Percentiles rank a stretch among this genome's conserved stretches.
These are phyloP conservation scores for Naganishia randhawae DNA, from an alignment of 768 basidiomycete species.

Conservation along the genomic window DNA sequence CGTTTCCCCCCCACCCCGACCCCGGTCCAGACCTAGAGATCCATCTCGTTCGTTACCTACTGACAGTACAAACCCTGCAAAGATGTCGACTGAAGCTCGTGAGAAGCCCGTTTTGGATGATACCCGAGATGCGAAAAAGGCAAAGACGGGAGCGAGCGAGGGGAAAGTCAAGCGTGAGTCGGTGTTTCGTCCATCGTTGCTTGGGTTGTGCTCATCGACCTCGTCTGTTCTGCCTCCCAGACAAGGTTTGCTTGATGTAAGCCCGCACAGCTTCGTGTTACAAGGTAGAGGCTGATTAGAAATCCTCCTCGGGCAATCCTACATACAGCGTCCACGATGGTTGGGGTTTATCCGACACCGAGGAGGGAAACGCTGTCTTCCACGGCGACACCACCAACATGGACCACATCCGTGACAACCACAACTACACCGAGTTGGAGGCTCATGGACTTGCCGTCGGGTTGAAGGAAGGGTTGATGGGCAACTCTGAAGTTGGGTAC, in stretches of 20 bases:
- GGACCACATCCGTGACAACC: conserved; percentile 75
- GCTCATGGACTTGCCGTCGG: conserved; percentile 93
- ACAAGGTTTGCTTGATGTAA: conserved; percentile 89
- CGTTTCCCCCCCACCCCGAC: no score
- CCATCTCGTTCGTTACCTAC: no score
- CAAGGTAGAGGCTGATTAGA: background rate
- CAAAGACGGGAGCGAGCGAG: conserved; percentile 37
- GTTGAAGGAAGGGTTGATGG: conserved; percentile 90
- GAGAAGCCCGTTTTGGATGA: conserved; percentile 24
- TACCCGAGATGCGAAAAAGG: conserved; percentile 42
- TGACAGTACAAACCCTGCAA: background rate
- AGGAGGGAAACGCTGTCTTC: conserved; percentile 82
- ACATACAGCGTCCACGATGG: conserved; percentile 77
- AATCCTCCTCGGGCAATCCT: background rate
- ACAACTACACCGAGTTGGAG: conserved; percentile 66
- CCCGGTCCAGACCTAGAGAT: no score
- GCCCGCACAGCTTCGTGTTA: conserved; percentile 39
- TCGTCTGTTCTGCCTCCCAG: conserved; percentile 26
- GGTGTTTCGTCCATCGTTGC: background rate
- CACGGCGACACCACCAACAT: conserved; percentile 80
- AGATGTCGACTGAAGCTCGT: conserved; percentile 23
- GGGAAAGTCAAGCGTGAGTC: conserved; percentile 15
- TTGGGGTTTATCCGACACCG: conserved; percentile 70
- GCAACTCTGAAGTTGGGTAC: conserved; percentile 94
- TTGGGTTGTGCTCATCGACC: background rate